These are phyloP conservation scores for Aurifilum marmelostoma DNA, from an alignment of 2,329 filamentous ascomycete species.

Conservation along the genomic window DNA sequence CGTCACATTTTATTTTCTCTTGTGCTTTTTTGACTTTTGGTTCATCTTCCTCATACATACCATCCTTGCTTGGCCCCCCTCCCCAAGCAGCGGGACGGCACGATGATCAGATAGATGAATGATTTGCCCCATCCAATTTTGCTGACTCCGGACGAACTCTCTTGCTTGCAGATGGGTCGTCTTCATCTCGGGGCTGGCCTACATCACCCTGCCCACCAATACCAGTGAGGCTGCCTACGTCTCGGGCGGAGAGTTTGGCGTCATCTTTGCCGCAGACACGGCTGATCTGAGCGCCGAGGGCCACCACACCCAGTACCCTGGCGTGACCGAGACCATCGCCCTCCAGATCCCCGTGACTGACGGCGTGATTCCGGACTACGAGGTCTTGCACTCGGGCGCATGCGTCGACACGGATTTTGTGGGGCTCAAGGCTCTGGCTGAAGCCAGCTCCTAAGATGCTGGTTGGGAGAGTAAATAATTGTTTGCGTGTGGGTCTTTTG, in stretches of 20 bases:
- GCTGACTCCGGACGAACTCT: background rate
- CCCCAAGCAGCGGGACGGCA: background rate
- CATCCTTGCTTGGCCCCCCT: background rate
- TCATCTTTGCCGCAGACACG: conserved; percentile 49
- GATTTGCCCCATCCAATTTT: background rate
- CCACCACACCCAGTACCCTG: conserved; percentile 46
- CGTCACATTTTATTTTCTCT: background rate
- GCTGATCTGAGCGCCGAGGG: conserved; percentile 43
- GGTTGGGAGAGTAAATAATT: too few species aligned
- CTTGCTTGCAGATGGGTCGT: conserved; percentile 37
- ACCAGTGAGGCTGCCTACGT: conserved; percentile 40
- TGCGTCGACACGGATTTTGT: conserved; percentile 35
- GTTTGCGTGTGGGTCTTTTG: background rate
- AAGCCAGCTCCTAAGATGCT: conserved; percentile 5
- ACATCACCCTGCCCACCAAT: conserved; percentile 45
- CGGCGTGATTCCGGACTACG: conserved; percentile 42
- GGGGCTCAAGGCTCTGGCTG: conserved; percentile 1
- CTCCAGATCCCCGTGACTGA: conserved; percentile 43
- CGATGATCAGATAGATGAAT: background rate
- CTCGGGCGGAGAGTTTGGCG: conserved; percentile 43
- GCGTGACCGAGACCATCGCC: conserved; percentile 41
- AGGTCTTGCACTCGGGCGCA: conserved; percentile 44
- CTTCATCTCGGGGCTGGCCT: conserved; percentile 45
- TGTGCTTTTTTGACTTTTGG: background rate
- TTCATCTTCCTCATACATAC: background rate